Evolutionary conservation across 2,329 filamentous ascomycete species (phyloP), one percentile per base, ranked within the genome.

Genomic region (Pseudogymnoascus sp.): DNA sequence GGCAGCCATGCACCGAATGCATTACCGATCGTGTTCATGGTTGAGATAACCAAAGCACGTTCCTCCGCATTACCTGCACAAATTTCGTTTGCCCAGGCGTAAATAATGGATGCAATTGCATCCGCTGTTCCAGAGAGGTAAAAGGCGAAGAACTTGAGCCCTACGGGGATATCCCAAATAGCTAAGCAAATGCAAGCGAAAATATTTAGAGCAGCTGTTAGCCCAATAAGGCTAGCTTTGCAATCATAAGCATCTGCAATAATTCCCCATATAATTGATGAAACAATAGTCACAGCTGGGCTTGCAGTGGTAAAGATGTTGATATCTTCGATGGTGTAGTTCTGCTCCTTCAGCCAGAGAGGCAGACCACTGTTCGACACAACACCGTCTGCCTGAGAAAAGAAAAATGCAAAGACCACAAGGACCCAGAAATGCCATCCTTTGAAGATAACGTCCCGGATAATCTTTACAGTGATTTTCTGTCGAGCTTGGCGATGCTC

Each of bases 21-120:
- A 66, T 70, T 70, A 1, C 73, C 73, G 16, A 75, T 61, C 0
- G 73, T 75, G 69, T 70, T 73, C 73, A 70, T 74, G 25, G 60
- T 73, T 43, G 67, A 70, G 25, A 73, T 71, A 57, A 72, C 68
- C 12, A 73, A 63, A 0, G 70, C 70, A 8, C 71, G 66, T 60
- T 73, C 71, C 14, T 70, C 71, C 20, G 72, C 70, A 54, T 72
- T 71, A 35, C 70, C 69, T 20, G 69, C 70, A 6, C 72, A 68
- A 5, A 69, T 71, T 5, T 65, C 67, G 61, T 72, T 72, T 35
- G 72, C 63, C 70, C 70, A 73, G 4, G 71, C 71, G 63, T 73
- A 73, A 14, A 62, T 63, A 12, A 73, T 71, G 8, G 70, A 70
- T 0, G 70, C 71, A 1, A 71, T 69, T 65, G 70, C 71, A 37